Conservation (phyloP, 2,329 filamentous ascomycete genomes). For the Dothideomycetes sp. region DNA sequence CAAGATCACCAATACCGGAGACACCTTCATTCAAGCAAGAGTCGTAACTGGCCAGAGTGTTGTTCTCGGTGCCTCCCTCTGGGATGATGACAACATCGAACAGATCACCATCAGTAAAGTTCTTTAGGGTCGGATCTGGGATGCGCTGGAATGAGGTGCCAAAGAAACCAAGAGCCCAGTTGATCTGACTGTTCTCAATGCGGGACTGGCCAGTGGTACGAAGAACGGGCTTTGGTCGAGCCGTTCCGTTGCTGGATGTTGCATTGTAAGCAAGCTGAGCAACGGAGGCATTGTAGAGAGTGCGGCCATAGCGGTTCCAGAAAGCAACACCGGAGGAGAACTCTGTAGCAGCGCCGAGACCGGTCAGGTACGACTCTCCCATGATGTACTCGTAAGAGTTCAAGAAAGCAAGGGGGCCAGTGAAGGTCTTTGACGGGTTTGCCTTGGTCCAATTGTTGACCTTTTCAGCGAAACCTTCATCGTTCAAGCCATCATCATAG, state of each 20-base stretch:
- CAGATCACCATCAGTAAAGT: slow-evolving; percentile 26
- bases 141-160: slow-evolving; percentile 32
- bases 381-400: slow-evolving; percentile 41
- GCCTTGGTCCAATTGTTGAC: slow-evolving; percentile 33
- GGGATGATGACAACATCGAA: slow-evolving; percentile 41
- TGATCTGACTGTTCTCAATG: slow-evolving; percentile 44
- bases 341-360: slow-evolving; percentile 39
- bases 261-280: slow-evolving; percentile 40
- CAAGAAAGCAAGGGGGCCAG: slow-evolving; percentile 41
- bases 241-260: slow-evolving; percentile 36
- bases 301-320: slow-evolving; percentile 44
- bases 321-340: slow-evolving; percentile 39
- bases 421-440: slow-evolving; percentile 25
- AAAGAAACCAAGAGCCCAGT: slow-evolving; percentile 43
- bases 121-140: slow-evolving; percentile 27
- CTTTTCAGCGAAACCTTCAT: slow-evolving; percentile 39
- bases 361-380: slow-evolving; percentile 31
- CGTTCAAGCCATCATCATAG: slow-evolving; percentile 38
- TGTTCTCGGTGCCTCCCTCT: slow-evolving; percentile 40
- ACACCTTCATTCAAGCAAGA: slow-evolving; percentile 34
- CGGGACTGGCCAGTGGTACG: slow-evolving; percentile 44
- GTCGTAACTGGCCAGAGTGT: slow-evolving; percentile 42
- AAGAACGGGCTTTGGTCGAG: slow-evolving; percentile 38
- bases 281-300: slow-evolving; percentile 37
- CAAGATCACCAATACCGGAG: slow-evolving; percentile 26